Conservation (phyloP, 1,139 yeast species). For the Blastobotrys malaysiensis region DNA sequence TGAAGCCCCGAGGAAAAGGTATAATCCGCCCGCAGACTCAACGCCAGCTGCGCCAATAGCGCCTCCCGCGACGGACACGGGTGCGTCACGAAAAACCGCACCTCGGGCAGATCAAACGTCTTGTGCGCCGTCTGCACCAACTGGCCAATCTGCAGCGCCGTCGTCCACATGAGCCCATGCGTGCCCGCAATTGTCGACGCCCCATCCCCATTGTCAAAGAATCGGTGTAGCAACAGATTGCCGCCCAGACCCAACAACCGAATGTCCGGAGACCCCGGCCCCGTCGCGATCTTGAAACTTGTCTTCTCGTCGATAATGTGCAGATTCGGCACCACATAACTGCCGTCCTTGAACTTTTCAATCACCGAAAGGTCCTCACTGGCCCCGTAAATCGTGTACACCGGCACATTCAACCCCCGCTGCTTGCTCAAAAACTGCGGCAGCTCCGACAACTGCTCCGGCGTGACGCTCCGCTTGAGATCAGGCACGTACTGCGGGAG, state of each 20-base stretch:
- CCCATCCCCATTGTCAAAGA: slow-evolving; percentile 62
- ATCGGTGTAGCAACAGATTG: slow-evolving; percentile 56
- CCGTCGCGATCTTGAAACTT: slow-evolving; percentile 34
- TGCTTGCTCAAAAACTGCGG: slow-evolving; percentile 48
- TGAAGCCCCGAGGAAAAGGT: slow-evolving; percentile 69
- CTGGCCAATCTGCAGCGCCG: slow-evolving; percentile 65
- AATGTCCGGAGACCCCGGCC: slow-evolving; percentile 40
- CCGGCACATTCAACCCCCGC: slow-evolving; percentile 50
- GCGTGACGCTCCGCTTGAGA: slow-evolving; percentile 36
- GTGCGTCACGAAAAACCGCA: slow-evolving; percentile 61
- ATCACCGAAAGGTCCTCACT: slow-evolving; percentile 67
- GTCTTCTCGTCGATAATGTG: slow-evolving; percentile 55
- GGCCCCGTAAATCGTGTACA: slow-evolving; percentile 71
- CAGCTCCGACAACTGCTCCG: slow-evolving; percentile 48
- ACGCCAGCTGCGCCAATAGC: slow-evolving; percentile 60
- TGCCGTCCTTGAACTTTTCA: slow-evolving; percentile 53
- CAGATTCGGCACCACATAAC: slow-evolving; percentile 51
- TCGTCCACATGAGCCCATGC: slow-evolving; percentile 72
- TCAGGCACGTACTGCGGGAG: slow-evolving; percentile 36
- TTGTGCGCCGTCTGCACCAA: slow-evolving; percentile 44
- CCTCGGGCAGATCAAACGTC: slow-evolving; percentile 40
- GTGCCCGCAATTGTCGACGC: slow-evolving; percentile 53
- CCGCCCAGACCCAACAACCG: slow-evolving; percentile 71
- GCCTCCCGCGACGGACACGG: slow-evolving; percentile 66
- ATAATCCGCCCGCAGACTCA: slow-evolving; percentile 64